Percentiles rank a stretch among this genome's conserved stretches.
Conservation (phyloP, 352 stramenopile genomes). For the Pythium monospermum region DNA sequence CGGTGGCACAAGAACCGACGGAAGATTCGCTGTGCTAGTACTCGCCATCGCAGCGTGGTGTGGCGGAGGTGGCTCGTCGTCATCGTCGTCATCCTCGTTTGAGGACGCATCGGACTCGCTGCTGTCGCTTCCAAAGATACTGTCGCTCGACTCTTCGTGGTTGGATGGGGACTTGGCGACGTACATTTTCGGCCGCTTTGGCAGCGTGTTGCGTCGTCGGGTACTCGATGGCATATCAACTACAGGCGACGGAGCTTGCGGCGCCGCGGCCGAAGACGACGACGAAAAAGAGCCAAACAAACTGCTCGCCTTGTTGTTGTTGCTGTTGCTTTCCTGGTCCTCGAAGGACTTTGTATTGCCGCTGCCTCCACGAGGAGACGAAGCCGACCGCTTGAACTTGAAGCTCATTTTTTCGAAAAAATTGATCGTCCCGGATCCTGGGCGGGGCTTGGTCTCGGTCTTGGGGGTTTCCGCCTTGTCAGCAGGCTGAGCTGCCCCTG, state of each 20-base stretch:
- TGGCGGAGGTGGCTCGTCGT: constrained; percentile 16
- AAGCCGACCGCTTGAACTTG: constrained; percentile 57
- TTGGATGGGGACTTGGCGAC: constrained; percentile 56
- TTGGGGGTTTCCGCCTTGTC: constrained; percentile 1
- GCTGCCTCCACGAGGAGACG: constrained; percentile 47
- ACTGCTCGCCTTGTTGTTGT: not conserved
- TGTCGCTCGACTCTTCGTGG: constrained; percentile 83
- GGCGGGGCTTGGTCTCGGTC: constrained; percentile 8
- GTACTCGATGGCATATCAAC: constrained; percentile 7
- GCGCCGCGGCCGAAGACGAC: constrained; percentile 16
- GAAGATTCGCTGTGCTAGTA: not conserved
- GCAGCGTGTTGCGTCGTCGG: constrained; percentile 36
- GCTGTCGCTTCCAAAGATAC: constrained; percentile 79
- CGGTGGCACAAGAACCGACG: constrained; percentile 6
- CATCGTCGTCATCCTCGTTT: constrained; percentile 35
- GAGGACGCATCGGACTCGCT: constrained; percentile 48
- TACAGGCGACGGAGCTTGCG: constrained; percentile 9
- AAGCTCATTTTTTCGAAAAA: constrained; percentile 85
- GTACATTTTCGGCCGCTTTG: constrained; percentile 73
- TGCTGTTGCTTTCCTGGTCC: constrained; percentile 7
- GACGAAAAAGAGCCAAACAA: not conserved
- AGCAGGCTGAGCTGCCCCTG: constrained; percentile 2
- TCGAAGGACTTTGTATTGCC: not conserved
- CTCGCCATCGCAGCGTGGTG: no score
- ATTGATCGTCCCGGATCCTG: constrained; percentile 46